Percentiles rank a stretch among this genome's conserved stretches.
Conservation (phyloP, 257 asterid species). For the Solanum neorickii region DNA sequence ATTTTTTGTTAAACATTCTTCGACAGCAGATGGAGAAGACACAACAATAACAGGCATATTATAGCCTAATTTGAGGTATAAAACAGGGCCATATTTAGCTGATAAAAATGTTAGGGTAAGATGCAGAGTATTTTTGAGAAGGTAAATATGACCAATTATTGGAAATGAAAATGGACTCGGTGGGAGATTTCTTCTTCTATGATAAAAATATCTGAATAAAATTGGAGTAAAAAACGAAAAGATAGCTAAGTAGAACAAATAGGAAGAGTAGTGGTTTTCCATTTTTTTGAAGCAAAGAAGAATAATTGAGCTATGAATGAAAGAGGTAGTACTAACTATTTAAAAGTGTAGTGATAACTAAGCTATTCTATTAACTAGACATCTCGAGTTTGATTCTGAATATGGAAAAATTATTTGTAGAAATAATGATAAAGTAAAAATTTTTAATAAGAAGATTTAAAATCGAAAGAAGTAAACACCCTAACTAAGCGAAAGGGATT, state of each 20-base stretch:
- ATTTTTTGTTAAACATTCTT: constrained; percentile 11
- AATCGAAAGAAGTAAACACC: too few relatives aligned
- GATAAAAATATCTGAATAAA: constrained; percentile 2
- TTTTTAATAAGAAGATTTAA: too few relatives aligned
- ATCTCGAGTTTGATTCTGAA: too few relatives aligned
- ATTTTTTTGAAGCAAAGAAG: neutral
- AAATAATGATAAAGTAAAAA: too few relatives aligned
- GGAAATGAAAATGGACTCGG: constrained; percentile 42
- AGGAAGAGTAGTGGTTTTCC: neutral
- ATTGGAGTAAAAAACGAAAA: neutral
- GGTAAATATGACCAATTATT: constrained; percentile 6
- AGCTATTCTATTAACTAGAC: too few relatives aligned
- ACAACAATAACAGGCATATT: constrained; percentile 15
- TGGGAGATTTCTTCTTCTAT: constrained; percentile 12
- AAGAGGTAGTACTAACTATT: neutral
- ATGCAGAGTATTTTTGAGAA: neutral
- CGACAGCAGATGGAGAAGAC: constrained; percentile 35
- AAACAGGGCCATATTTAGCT: constrained; percentile 27
- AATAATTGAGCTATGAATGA: neutral
- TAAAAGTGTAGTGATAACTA: neutral
- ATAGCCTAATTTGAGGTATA: constrained; percentile 30
- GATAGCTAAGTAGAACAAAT: neutral
- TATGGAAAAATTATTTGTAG: accelerated
- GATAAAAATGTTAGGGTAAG: constrained; percentile 7
- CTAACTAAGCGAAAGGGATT: too few relatives aligned